Conservation (phyloP, 2,329 filamentous ascomycete genomes). For the Phoma sp. region DNA sequence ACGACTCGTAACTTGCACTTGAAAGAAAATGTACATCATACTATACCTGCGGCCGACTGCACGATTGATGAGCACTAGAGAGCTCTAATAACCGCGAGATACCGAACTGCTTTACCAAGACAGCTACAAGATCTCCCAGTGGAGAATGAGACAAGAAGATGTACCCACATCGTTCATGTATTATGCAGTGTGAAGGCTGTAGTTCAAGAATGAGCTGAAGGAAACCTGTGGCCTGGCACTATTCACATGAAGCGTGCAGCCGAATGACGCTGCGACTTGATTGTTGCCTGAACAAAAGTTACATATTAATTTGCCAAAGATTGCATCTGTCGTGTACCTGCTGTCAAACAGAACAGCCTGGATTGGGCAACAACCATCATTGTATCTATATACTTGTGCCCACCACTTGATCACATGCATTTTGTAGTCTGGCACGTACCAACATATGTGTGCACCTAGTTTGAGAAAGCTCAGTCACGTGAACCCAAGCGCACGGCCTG, state of each 20-base stretch:
- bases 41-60: neutral
- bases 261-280: neutral
- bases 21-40: neutral
- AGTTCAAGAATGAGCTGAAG: neutral
- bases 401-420: neutral
- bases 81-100: neutral
- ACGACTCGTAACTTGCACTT: neutral
- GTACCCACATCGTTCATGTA: neutral
- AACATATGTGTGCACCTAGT: no score
- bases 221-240: neutral
- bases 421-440: no score
- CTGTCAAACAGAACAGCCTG: no score
- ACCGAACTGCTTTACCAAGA: neutral
- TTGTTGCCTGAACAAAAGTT: no score
- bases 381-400: no score
- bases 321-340: neutral
- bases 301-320: no score
- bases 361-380: no score
- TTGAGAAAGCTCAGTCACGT: neutral
- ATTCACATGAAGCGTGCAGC: neutral
- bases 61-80: neutral
- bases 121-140: neutral
- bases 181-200: neutral
- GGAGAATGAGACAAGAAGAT: neutral
- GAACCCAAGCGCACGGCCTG: conserved; percentile 1